Base-by-base conservation (phyloP, 2,329 filamentous ascomycete species). In the Thyridium curvatum region DNA sequence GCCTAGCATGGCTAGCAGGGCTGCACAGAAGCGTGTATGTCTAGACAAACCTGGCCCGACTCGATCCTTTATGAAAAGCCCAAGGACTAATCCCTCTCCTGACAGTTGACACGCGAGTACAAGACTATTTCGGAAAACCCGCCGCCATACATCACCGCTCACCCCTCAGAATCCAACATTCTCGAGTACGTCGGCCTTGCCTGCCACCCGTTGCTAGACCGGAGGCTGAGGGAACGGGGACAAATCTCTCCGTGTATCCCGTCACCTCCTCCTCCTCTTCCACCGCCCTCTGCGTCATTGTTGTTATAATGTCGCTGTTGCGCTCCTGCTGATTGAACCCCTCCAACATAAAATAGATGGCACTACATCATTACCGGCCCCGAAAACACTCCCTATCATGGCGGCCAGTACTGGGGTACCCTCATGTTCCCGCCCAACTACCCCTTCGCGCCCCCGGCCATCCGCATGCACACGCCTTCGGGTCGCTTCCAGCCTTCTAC, bases 401-500 rank as follows among this genome's bases (percentile, higher is more conserved):
- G 83, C 56, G 93, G 93, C 34, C 93, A 98, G 62, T 98, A 97
- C 70, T 98, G 93, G 93, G 93, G 93, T 35, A 96, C 91, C 2
- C 74, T 98, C 37, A 82, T 94, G 48, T 98, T 98, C 62, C 93
- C 93, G 13, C 79, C 90, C 8, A 90, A 96, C 69, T 98, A 98
- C 60, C 93, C 93, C 18, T 98, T 96, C 64, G 91, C 90, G 12
- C 93, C 93, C 26, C 93, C 93, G 4, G 89, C 93, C 3, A 98
- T 98, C 62, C 88, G 91, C 57, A 98, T 98, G 93, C 93, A 97
- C 71, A 98, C 93, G 0, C 93, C 93, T 2, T 91, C 84, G 12
- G 93, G 93, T 42, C 86, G 93, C 56, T 98, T 98, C 67, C 88
- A 95, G 60, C 88, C 90, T 3, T 93, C 85, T 2, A 90, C 88